Evolutionary conservation across 176 grass and related monocot species (phyloP).

Genomic region (maize (Zea mays)): Zm-B73-REFERENCE-NAM-5.0 NC_050097.1:66230001-66230500

Average conservation of each 20-base stretch:
- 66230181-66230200: slow-evolving; percentile 1
- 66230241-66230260: slow-evolving; percentile 11
- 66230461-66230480: slow-evolving; percentile 26
- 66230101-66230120: slow-evolving; percentile 34
- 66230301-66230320: slow-evolving; percentile 41
- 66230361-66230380: slow-evolving; percentile 31
- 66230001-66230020: slow-evolving; percentile 25
- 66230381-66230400: slow-evolving; percentile 32
- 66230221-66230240: slow-evolving; percentile 29
- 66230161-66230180: background rate
- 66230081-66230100: slow-evolving; percentile 35
- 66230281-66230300: slow-evolving; percentile 18
- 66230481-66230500: slow-evolving; percentile 36
- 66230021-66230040: slow-evolving; percentile 39
- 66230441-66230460: slow-evolving; percentile 52
- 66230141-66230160: slow-evolving; percentile 8
- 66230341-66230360: slow-evolving; percentile 53
- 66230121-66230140: slow-evolving; percentile 39
- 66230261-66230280: background rate
- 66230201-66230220: slow-evolving; percentile 40
- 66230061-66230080: background rate
- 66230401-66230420: background rate
- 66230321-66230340: background rate
- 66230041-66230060: background rate
- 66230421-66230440: slow-evolving; percentile 7